Percentiles rank a stretch among this genome's conserved stretches.
These are phyloP conservation scores for Amaranthus cruentus DNA, from an alignment of 148 eudicot genomes.

Conservation along the genomic window DNA sequence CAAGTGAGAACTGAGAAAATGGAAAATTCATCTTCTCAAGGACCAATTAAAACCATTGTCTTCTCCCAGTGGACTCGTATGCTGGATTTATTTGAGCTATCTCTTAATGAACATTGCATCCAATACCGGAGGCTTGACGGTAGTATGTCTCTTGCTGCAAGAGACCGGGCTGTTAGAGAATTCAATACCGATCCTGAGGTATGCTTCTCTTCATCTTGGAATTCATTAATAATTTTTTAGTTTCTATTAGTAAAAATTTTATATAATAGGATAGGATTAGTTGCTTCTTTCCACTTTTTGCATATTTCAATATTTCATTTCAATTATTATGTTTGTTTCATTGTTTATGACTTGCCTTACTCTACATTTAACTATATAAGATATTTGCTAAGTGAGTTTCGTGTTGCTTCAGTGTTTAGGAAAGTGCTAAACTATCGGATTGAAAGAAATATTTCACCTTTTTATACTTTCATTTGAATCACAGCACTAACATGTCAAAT, in stretches of 20 bases:
- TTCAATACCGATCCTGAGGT: slow-evolving; percentile 90
- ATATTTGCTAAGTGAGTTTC: no score
- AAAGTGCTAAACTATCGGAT: no score
- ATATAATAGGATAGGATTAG: not conserved
- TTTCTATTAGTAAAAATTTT: not conserved
- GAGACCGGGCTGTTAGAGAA: slow-evolving; percentile 97
- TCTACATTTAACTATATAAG: no score
- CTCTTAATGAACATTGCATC: slow-evolving; percentile 46
- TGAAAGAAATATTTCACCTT: no score
- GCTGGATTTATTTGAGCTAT: slow-evolving; percentile 70
- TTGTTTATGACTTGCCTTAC: not conserved
- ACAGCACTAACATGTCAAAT: no score
- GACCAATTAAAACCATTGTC: slow-evolving; percentile 69
- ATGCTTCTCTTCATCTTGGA: slow-evolving; percentile 16
- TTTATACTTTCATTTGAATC: no score
- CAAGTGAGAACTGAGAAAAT: slow-evolving; percentile 27
- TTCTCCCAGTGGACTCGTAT: slow-evolving; percentile 99
- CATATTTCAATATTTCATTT: no score
- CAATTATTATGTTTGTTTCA: not conserved
- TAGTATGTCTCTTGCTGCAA: slow-evolving; percentile 72
- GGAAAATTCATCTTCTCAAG: slow-evolving; percentile 32
- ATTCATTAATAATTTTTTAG: not conserved
- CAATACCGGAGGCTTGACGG: slow-evolving; percentile 94
- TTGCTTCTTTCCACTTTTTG: not conserved
- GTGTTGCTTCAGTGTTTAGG: no score